Conservation (phyloP, 805 yeast genomes). For the Sungouiella blattae region DNA sequence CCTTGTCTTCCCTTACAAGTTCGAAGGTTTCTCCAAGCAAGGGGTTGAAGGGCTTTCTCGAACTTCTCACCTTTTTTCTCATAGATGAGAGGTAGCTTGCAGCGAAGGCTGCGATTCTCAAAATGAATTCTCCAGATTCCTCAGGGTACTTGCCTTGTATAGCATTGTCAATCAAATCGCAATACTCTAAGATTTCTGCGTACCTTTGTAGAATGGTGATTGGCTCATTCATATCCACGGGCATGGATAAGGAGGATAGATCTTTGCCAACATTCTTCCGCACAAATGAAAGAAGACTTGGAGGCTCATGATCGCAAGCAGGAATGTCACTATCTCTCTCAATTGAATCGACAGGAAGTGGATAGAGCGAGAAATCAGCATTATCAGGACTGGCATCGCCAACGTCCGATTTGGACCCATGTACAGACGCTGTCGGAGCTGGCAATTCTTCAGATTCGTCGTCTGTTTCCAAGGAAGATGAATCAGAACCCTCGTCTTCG, state of each 20-base stretch:
- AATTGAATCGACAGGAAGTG: constrained; percentile 54
- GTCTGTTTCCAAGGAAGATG: constrained; percentile 16
- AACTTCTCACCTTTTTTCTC: constrained; percentile 69
- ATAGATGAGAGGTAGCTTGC: constrained; percentile 66
- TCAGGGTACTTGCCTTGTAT: constrained; percentile 38
- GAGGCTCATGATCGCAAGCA: constrained; percentile 66
- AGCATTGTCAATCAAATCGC: constrained; percentile 63
- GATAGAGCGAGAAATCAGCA: constrained; percentile 49
- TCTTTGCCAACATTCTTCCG: constrained; percentile 94
- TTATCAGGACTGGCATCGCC: constrained; percentile 10
- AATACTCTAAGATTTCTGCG: constrained; percentile 77
- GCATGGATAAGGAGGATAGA: constrained; percentile 81
- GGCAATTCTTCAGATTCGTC: constrained; percentile 12
- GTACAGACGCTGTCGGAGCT: constrained; percentile 2
- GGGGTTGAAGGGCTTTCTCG: constrained; percentile 93
- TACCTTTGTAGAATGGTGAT: constrained; percentile 74
- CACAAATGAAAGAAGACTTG: constrained; percentile 73
- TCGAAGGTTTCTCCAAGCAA: constrained; percentile 92
- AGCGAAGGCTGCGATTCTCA: constrained; percentile 80
- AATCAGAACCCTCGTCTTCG: constrained; percentile 15
- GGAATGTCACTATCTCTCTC: constrained; percentile 57
- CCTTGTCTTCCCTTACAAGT: constrained; percentile 77
- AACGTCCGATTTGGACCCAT: background rate
- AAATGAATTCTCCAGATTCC: constrained; percentile 54
- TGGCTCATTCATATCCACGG: constrained; percentile 93